Base-by-base conservation (phyloP, 495 filamentous ascomycete species). In the Collariella sp. region DNA sequence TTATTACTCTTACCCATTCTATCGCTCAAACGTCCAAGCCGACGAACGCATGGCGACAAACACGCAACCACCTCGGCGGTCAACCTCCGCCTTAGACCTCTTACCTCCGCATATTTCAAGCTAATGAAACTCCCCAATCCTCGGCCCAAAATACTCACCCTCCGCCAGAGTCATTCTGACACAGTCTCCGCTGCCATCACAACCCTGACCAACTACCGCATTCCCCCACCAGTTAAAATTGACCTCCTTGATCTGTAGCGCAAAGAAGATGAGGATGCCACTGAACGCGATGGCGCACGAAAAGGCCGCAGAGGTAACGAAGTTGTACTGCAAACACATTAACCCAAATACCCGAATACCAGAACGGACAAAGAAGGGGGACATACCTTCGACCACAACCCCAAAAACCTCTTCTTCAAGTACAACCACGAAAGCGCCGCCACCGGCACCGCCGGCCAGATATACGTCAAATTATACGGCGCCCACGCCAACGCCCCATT, bases 191-290 rank as follows among this genome's bases (percentile, higher is more conserved):
- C 26, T 46, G 5, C 39, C 60, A 33, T 72, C 67, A 44, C 71
- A 73, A 10, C 71, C 71, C 29, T 62, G 49, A 5, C 39, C 19
- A 3, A 61, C 44, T 3, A 68, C 62, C 4, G 39, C 58, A 52
- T 71, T 74, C 3, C 71, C 71, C 71, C 70, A 72, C 71, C 71
- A 74, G 36, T 67, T 31, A n/a, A 72, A n/a, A 35, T 64, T 33
- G n/a, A 69, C 39, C 34, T 63, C 62, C 1, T 54, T 54, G 23
- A 67, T 64, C 59, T 70, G 67, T 39, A 72, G 52, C 20, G 63
- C 50, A 51, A 72, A 74, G 63, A 75, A 70, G 22, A 71, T 72
- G 51, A 75, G 58, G 39, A 73, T 66, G 34, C 57, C 71, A 7
- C 63, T 61, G 24, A 75, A 58, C 15, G 72, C 72, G 33, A 75